A percentile compares a stretch with the other conserved stretches of the same genome.
Conservation (phyloP, 306 rosid species). For the Vicia faba region DNA sequence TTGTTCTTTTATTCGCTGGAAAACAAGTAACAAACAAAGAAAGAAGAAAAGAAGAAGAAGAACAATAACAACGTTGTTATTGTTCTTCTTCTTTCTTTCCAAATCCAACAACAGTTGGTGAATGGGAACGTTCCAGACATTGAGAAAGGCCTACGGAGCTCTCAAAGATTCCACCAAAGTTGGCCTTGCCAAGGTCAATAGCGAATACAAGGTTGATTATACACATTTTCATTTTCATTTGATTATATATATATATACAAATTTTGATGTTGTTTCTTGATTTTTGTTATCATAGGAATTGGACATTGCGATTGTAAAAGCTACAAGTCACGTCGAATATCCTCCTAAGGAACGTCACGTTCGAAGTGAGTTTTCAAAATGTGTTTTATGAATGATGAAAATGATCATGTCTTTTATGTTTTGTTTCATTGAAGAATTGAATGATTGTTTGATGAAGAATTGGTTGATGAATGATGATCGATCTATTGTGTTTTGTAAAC, state of each 20-base stretch:
- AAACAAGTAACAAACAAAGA: slow-evolving; percentile 43
- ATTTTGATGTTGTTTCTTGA: background rate
- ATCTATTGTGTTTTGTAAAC: background rate
- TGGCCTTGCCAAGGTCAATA: slow-evolving; percentile 96
- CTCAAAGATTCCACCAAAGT: slow-evolving; percentile 92
- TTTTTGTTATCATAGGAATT: slow-evolving; percentile 56
- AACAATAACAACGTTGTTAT: slow-evolving; percentile 47
- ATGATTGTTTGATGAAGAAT: background rate
- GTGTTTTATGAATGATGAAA: background rate
- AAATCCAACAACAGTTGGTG: slow-evolving; percentile 4
- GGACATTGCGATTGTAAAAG: slow-evolving; percentile 93
- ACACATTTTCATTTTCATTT: background rate
- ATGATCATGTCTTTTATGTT: background rate
- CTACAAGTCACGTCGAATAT: slow-evolving; percentile 83
- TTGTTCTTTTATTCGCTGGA: slow-evolving; percentile 44
- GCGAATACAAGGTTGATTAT: slow-evolving; percentile 74
- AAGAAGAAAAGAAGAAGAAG: slow-evolving; percentile 22
- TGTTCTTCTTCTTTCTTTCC: slow-evolving; percentile 47
- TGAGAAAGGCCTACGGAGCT: slow-evolving; percentile 91
- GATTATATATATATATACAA: background rate
- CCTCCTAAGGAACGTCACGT: slow-evolving; percentile 97
- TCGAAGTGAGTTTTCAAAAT: slow-evolving; percentile 62
- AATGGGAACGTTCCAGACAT: slow-evolving; percentile 82
- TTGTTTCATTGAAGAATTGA: slow-evolving; percentile 19
- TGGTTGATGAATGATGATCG: background rate